These are phyloP conservation scores for Taxillus chinensis DNA, from an alignment of 164 flowering plant species.

Conservation along the genomic window DNA sequence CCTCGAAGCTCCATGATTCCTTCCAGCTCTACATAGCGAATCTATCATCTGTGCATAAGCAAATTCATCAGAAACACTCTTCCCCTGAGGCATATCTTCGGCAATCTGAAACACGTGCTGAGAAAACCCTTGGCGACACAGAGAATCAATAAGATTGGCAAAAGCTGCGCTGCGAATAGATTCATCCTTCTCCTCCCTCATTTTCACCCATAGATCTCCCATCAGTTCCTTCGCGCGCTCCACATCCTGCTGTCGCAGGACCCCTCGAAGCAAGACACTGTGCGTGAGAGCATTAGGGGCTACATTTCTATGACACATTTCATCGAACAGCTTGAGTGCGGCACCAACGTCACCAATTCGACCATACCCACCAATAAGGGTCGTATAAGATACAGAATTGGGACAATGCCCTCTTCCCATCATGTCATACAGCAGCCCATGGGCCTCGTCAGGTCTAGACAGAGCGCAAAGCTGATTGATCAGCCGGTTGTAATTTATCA, in stretches of 20 bases:
- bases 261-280: constrained; percentile 58
- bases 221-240: constrained; percentile 41
- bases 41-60: constrained; percentile 79
- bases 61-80: constrained; percentile 42
- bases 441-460: constrained; percentile 29
- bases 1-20: constrained; percentile 81
- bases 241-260: constrained; percentile 38
- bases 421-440: constrained; percentile 50
- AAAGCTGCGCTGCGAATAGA: constrained; percentile 60
- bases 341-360: constrained; percentile 34
- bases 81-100: constrained; percentile 80
- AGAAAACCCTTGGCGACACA: constrained; percentile 69
- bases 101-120: constrained; percentile 63
- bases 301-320: constrained; percentile 55
- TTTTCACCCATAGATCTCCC: constrained; percentile 46
- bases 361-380: constrained; percentile 58
- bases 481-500: constrained; percentile 66
- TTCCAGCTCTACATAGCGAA: constrained; percentile 62
- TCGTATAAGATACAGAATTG: constrained; percentile 58
- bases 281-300: constrained; percentile 59
- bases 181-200: constrained; percentile 37
- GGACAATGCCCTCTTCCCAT: constrained; percentile 46
- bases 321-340: constrained; percentile 62
- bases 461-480: constrained; percentile 48
- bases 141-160: constrained; percentile 49